Conservation (phyloP, 2,329 filamentous ascomycete species). For the Epichloe uncinata region DNA sequence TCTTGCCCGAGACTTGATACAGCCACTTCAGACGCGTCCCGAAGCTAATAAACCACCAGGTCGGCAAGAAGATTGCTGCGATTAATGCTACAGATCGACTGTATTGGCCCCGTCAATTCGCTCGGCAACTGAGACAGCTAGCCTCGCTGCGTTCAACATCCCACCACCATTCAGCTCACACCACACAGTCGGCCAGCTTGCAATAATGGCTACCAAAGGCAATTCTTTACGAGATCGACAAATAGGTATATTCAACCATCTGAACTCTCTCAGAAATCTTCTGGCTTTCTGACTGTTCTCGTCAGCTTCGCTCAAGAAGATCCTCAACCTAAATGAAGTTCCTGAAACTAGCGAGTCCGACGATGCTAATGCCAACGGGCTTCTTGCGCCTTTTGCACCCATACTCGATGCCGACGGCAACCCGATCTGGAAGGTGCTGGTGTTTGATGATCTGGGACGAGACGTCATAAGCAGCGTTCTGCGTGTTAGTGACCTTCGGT, state of each 20-base stretch:
- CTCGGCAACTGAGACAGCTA: neutral
- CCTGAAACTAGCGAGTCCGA: conserved; percentile 44
- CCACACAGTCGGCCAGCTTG: neutral
- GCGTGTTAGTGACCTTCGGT: conserved; percentile 80
- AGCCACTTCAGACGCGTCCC: neutral
- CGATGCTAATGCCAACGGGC: conserved; percentile 49
- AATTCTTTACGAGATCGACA: conserved; percentile 37
- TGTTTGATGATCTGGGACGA: conserved; percentile 82
- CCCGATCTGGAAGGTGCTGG: conserved; percentile 93
- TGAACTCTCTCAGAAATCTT: neutral
- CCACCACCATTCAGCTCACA: neutral
- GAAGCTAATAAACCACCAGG: neutral
- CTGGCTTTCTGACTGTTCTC: conserved; percentile 3
- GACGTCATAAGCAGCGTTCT: conserved; percentile 96
- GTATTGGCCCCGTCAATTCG: neutral
- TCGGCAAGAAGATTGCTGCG: neutral
- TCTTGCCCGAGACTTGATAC: neutral
- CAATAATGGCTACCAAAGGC: conserved; percentile 32
- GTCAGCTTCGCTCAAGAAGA: conserved; percentile 80
- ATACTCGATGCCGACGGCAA: conserved; percentile 79
- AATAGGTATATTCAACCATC: conserved; percentile 24
- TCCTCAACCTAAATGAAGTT: conserved; percentile 85
- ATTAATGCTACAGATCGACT: neutral
- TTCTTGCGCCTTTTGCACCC: conserved; percentile 56
- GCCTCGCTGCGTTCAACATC: neutral